Conservation (phyloP, 441 rosid genomes). For the Flueggea neowawraea region DNA sequence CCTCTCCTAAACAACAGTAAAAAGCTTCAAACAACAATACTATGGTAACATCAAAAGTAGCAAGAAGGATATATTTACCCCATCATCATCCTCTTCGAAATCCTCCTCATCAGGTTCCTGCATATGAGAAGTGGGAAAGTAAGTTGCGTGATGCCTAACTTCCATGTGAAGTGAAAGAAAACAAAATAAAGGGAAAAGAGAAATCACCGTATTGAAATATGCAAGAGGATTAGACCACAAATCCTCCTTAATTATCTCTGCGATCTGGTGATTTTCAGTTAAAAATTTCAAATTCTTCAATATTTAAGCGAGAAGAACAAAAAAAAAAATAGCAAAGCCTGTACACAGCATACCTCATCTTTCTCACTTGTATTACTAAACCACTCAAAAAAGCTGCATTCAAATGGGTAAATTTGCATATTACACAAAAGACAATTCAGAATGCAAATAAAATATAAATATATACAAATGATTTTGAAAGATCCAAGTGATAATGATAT, state of each 20-base stretch:
- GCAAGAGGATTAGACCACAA: constrained; percentile 96
- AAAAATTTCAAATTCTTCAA: not conserved
- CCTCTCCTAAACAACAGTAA: too few relatives aligned
- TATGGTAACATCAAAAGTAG: not conserved
- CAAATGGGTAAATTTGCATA: too few relatives aligned
- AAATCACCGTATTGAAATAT: constrained; percentile 74
- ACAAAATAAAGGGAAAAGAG: not conserved
- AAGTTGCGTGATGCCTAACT: not conserved
- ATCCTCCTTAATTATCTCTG: constrained; percentile 94
- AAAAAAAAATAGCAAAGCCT: not conserved
- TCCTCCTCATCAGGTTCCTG: constrained; percentile 94
- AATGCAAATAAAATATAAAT: too few relatives aligned
- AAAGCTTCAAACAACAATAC: too few relatives aligned
- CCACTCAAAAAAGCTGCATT: constrained; percentile 82
- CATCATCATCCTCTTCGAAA: constrained; percentile 65
- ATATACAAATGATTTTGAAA: too few relatives aligned
- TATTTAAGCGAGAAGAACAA: not conserved
- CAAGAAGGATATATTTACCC: constrained; percentile 34
- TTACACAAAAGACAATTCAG: too few relatives aligned
- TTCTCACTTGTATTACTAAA: constrained; percentile 59
- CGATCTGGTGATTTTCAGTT: constrained; percentile 49
- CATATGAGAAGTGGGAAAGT: constrained; percentile 13
- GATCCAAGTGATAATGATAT: too few relatives aligned
- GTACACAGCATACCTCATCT: constrained; percentile 51
- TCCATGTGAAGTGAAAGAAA: not conserved